Evolutionary conservation across 768 basidiomycete species (phyloP), one percentile per base, ranked within the genome.

Genomic region (Suillus occidentalis): DNA sequence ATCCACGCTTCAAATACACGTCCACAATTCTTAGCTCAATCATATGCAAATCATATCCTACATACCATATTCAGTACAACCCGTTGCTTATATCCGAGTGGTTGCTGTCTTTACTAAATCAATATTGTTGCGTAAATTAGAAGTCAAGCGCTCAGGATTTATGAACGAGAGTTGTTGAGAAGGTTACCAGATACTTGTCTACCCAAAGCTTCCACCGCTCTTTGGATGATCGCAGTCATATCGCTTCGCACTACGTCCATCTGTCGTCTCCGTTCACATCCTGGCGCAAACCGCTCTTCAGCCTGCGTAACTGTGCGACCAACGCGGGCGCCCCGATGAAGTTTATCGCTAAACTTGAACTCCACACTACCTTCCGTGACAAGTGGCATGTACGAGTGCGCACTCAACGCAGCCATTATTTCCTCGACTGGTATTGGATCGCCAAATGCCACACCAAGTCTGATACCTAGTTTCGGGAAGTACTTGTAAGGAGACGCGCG

Each of bases 381-480:
- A 66, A 58, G 56, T 20, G 66, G 68, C 53, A 58, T 5, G 47
- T 28, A 37, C 12, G 8, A 36, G 53, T 22, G 16, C 14, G 43
- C 63, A 55, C 67, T 60, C 61, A 77, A 66, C 22, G 74, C 70
- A 52, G 47, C 67, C 34, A 65, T 62, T 50, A 87, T 71, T 45
- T 77, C 75, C 37, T 79, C 74, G 0, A 78, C 65, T 28, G 84
- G 81, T 57, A 96, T 78, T 1, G 94, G 94, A 47, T 86, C 77
- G 25, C 95, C 96, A 70, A 97, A 90, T 0, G 91, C 89, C 61
- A 98, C 83, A 69, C 86, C 87, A 42, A 97, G 81, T 42, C 79
- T 79, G 14, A 86, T 79, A 66, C 92, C 82, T 39, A 82, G 73
- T 66, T 86, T 82, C 47, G 96, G 87, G 69, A 90, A 64, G 73